Evolutionary conservation across 768 basidiomycete genomes (phyloP), one percentile per base, ranked within the genome.

Genomic region (Amyloporia xantha): DNA sequence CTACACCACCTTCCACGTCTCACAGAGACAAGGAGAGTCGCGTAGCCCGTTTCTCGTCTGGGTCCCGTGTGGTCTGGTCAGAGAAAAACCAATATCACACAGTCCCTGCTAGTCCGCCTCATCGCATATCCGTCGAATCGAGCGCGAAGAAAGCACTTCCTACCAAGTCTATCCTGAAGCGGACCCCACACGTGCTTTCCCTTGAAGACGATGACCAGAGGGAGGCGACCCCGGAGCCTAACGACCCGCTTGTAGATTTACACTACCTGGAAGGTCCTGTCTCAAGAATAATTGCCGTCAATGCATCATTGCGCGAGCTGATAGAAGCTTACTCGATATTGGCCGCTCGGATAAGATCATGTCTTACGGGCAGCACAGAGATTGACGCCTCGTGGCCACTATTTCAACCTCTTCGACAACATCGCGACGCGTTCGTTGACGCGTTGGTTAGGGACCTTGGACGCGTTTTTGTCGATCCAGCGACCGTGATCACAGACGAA

Each of bases 211-310:
- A 73, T 42, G 66, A 65, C 21, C 63, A 67, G 44, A 77, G 87
- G 48, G 81, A 87, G 49, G 65, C 71, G 12, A 91, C 89, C 0
- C 90, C 89, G n/a, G 88, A 88, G 57, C 89, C 90, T 2, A 65
- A 67, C 2, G 78, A 82, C 57, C 84, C 86, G 10, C 71, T 88
- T 15, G 71, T 71, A 5, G 72, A 88, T 57, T 66, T 81, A 11
- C 63, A 65, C 17, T 91, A 88, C 60, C 76, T 91, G 25, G 72
- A 73, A n/a, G 68, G 73, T 23, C 82, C 88, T 2, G 75, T 91
- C 2, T 63, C 74, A 2, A 74, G 70, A 42, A 82, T 91, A 46
- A 64, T 86, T 21, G 68, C 74, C 10, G 55, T 64, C 1, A 68
- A 74, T 36, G 65, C 76, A 12, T 69, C 73, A 41, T 68, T 81